These are phyloP conservation scores for Myriangium duriaei DNA, from an alignment of 2,329 filamentous ascomycete genomes.

Conservation along the genomic window DNA sequence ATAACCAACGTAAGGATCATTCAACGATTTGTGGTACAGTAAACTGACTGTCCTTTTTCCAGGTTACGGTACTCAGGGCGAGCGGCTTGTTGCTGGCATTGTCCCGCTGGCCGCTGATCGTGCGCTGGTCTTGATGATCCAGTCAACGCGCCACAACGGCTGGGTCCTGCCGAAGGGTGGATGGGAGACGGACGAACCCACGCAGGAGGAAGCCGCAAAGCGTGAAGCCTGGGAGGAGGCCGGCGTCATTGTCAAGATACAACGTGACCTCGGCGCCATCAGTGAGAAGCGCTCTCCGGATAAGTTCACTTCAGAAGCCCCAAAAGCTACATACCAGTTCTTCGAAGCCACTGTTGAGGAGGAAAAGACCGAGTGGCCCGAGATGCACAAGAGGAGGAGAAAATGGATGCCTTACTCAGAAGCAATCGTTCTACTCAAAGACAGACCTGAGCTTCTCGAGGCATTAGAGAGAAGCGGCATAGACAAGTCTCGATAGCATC, in stretches of 20 bases:
- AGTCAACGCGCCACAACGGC: slow-evolving; percentile 77
- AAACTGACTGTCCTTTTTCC: slow-evolving; percentile 19
- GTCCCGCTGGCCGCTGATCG: slow-evolving; percentile 82
- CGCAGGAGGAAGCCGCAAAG: slow-evolving; percentile 67
- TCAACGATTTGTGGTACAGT: background rate
- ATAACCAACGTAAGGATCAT: slow-evolving; percentile 62
- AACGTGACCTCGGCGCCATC: slow-evolving; percentile 76
- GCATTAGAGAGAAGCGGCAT: slow-evolving; percentile 61
- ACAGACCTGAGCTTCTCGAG: slow-evolving; percentile 76
- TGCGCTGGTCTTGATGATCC: slow-evolving; percentile 80
- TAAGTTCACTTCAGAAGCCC: slow-evolving; percentile 41
- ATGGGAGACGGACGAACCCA: slow-evolving; percentile 91
- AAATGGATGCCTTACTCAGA: slow-evolving; percentile 80
- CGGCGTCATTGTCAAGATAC: slow-evolving; percentile 74
- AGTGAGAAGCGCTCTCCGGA: slow-evolving; percentile 57
- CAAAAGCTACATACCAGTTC: slow-evolving; percentile 68
- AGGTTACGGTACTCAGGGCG: slow-evolving; percentile 89
- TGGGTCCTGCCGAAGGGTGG: slow-evolving; percentile 98
- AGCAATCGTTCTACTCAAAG: slow-evolving; percentile 63
- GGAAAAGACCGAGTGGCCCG: slow-evolving; percentile 82
- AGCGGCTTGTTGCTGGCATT: slow-evolving; percentile 87
- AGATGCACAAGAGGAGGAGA: slow-evolving; percentile 79
- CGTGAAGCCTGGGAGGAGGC: slow-evolving; percentile 98
- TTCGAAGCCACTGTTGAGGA: slow-evolving; percentile 79
- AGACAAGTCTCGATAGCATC: slow-evolving; percentile 14